phyloP scores from a whole-genome alignment of 2,329 filamentous ascomycete species.

The Diaporthe longicolla region DNA sequence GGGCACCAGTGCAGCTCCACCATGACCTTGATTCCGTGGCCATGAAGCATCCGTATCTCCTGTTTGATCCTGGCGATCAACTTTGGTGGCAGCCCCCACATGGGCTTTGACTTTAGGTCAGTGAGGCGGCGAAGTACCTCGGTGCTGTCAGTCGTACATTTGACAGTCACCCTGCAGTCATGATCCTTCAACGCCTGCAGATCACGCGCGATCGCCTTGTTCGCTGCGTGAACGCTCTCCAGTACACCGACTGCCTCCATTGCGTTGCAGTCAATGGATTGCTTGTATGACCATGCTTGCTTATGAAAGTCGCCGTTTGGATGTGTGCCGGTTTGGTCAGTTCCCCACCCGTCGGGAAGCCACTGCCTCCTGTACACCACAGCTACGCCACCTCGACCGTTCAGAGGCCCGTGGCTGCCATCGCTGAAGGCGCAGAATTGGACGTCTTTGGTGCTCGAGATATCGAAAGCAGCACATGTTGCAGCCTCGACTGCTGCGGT shows the following conservation, averaged over 20 bases:
- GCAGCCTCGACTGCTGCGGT: not conserved
- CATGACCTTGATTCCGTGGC: not conserved
- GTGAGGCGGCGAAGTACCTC: not conserved
- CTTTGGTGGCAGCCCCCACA: not conserved
- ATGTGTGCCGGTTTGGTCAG: not conserved
- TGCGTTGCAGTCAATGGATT: rapidly evolving
- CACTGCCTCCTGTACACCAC: not conserved
- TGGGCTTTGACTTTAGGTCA: not conserved
- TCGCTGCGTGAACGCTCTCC: not conserved
- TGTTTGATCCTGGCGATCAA: not conserved
- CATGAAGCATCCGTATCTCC: not conserved
- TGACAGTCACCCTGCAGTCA: not conserved
- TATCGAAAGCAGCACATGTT: not conserved
- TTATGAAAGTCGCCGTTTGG: not conserved
- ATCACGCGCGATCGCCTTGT: not conserved
- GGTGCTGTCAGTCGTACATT: not conserved
- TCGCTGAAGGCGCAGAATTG: not conserved
- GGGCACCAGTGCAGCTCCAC: not conserved
- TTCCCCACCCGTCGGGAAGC: not conserved
- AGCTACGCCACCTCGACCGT: not conserved
- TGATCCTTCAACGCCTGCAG: not conserved
- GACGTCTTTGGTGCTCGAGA: not conserved
- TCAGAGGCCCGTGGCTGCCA: not conserved
- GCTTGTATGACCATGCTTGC: not conserved
- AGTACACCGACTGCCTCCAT: not conserved